These are phyloP conservation scores for Bisporella sp. DNA, from an alignment of 2,329 filamentous ascomycete genomes.

Conservation along the genomic window DNA sequence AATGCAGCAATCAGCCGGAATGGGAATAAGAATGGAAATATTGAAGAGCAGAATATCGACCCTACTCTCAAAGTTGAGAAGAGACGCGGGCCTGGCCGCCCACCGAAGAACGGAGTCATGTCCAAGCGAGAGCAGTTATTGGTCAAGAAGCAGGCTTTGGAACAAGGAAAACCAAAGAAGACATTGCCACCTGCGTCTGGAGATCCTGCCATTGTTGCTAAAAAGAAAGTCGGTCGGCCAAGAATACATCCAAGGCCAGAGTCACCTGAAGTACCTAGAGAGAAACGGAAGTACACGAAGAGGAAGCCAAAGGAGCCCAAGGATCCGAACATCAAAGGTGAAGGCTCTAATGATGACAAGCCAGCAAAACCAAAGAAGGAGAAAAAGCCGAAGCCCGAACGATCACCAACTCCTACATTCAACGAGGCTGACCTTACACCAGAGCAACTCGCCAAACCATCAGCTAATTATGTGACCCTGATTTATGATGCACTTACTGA, in stretches of 20 bases:
- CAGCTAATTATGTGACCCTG: conserved; percentile 49
- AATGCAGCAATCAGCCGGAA: not conserved
- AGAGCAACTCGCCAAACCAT: conserved; percentile 64
- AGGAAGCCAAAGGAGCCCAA: conserved; percentile 45
- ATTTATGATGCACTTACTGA: conserved; percentile 49
- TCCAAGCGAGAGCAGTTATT: conserved; percentile 67
- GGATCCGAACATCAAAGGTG: conserved; percentile 39
- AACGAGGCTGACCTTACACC: conserved; percentile 54
- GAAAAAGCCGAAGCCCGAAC: conserved; percentile 38
- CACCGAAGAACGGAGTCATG: conserved; percentile 78
- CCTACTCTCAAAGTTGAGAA: conserved; percentile 22
- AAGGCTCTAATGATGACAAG: conserved; percentile 47
- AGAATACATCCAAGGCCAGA: conserved; percentile 57
- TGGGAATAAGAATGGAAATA: not conserved
- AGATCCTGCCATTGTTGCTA: conserved; percentile 27
- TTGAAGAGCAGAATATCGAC: conserved; percentile 9
- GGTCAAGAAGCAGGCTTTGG: conserved; percentile 46
- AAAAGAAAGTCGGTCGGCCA: conserved; percentile 59
- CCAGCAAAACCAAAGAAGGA: conserved; percentile 24
- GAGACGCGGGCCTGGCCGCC: conserved; percentile 65
- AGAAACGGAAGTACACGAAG: conserved; percentile 62
- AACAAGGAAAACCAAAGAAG: conserved; percentile 42
- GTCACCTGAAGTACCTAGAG: conserved; percentile 43
- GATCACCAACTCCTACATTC: conserved; percentile 47
- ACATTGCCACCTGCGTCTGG: conserved; percentile 25